Conservation (phyloP, 257 asterid genomes). For the Schizonepeta tenuifolia region DNA sequence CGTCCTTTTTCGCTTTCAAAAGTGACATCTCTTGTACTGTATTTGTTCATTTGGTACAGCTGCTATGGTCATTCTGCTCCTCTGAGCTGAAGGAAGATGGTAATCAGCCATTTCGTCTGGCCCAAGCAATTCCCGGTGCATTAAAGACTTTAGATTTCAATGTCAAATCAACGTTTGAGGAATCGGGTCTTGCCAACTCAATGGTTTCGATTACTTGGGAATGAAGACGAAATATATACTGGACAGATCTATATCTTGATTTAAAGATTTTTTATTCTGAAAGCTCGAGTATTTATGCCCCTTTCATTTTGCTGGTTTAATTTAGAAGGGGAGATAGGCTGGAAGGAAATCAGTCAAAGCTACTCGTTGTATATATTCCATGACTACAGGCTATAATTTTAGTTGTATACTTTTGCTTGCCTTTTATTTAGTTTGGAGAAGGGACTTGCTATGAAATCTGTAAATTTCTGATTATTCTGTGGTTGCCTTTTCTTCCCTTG, state of each 20-base stretch:
- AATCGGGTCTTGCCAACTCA: constrained; percentile 83
- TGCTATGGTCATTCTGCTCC: constrained; percentile 86
- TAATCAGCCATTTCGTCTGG: constrained; percentile 55
- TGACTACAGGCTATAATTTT: constrained; percentile 9
- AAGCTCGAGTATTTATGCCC: constrained; percentile 7
- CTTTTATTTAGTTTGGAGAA: constrained; percentile 15
- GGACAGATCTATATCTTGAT: constrained; percentile 20
- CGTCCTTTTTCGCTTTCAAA: neutral
- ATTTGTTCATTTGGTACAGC: constrained; percentile 44
- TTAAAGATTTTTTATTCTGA: constrained; percentile 23
- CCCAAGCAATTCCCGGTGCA: constrained; percentile 84
- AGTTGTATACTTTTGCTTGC: neutral
- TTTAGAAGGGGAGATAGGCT: constrained; percentile 28
- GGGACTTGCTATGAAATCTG: neutral
- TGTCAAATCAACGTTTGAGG: constrained; percentile 56
- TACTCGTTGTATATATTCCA: constrained; percentile 32
- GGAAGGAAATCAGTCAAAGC: neutral
- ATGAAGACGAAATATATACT: constrained; percentile 31
- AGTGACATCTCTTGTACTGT: constrained; percentile 13
- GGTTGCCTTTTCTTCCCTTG: neutral
- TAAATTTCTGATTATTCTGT: neutral
- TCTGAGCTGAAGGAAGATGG: constrained; percentile 74
- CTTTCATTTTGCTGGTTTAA: constrained; percentile 23
- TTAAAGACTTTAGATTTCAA: constrained; percentile 56
- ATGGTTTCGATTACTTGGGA: constrained; percentile 86